Evolutionary conservation across 768 basidiomycete genomes (phyloP).

Genomic region (Lactifluus pinguis): DNA sequence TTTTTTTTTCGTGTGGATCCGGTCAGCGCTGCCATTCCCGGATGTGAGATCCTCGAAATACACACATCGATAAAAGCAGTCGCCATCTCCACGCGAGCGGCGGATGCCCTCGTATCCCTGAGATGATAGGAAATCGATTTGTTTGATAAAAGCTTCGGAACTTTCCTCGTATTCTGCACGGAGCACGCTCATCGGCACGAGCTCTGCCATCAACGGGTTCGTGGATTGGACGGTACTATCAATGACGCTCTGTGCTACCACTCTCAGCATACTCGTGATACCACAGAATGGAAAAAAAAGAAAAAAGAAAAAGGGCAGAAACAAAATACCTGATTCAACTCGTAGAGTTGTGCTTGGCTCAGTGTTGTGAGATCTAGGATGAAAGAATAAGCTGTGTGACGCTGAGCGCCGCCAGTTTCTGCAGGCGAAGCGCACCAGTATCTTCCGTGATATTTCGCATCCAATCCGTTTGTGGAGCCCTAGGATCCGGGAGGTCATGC

Average conservation of each 20-base stretch:
- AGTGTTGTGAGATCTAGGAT: conserved; percentile 28
- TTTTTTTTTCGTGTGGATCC: conserved; percentile 1
- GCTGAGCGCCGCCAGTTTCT: neutral
- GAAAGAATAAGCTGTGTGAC: neutral
- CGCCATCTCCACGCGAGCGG: conserved; percentile 70
- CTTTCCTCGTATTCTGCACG: conserved; percentile 61
- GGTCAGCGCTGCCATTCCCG: conserved; percentile 11
- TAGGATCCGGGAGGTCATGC: conserved; percentile 22
- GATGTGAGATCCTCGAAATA: neutral
- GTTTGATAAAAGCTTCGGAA: conserved; percentile 50
- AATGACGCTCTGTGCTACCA: conserved; percentile 27
- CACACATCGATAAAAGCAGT: conserved; percentile 88
- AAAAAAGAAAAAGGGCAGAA: too few relatives aligned
- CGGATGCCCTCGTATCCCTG: conserved; percentile 61
- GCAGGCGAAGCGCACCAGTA: conserved; percentile 12
- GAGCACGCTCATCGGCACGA: conserved; percentile 45
- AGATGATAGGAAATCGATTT: conserved; percentile 61
- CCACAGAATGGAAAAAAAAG: neutral
- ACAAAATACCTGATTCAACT: conserved; percentile 32
- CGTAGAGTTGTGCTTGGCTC: conserved; percentile 29
- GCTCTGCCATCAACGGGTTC: conserved; percentile 46
- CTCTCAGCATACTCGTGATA: neutral
- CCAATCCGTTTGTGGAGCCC: conserved; percentile 3
- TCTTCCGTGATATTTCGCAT: conserved; percentile 7
- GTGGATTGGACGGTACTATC: conserved; percentile 30